Evolutionary conservation across 768 basidiomycete genomes (phyloP).

Genomic region (Hypholoma fasciculare): DNA sequence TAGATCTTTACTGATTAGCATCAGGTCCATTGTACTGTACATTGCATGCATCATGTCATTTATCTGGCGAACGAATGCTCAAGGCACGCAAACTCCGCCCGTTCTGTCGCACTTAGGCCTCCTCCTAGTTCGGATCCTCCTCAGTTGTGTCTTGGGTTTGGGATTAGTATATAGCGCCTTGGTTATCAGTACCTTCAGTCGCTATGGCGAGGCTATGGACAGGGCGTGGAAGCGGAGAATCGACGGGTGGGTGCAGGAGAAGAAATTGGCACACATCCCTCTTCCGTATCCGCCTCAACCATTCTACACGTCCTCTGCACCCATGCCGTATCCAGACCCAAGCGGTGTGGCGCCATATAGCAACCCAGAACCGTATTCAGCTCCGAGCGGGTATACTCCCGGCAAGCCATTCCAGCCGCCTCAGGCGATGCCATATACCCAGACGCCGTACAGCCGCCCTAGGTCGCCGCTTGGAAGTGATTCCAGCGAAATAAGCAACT

Average conservation of each 20-base stretch:
- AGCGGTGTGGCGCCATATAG: no score
- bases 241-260: constrained; percentile 16
- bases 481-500: not conserved
- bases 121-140: constrained; percentile 39
- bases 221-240: constrained; percentile 28
- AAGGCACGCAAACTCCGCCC: not conserved
- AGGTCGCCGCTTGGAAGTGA: not conserved
- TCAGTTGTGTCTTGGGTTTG: constrained; percentile 46
- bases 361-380: no score
- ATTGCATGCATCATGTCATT: constrained; percentile 56
- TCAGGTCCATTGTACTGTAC: constrained; percentile 60
- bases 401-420: no score
- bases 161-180: constrained; percentile 53
- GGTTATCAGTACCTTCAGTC: constrained; percentile 53
- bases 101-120: constrained; percentile 27
- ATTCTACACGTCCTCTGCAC: no score
- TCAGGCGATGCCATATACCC: no score
- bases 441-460: no score
- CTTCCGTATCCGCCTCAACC: no score
- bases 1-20: not conserved
- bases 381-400: no score
- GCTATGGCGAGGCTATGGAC: constrained; percentile 46
- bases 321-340: no score
- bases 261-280: no score
- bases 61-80: constrained; percentile 49